These are phyloP conservation scores for Antarctomyces pellizariae DNA, from an alignment of 495 filamentous ascomycete species.

Conservation along the genomic window DNA sequence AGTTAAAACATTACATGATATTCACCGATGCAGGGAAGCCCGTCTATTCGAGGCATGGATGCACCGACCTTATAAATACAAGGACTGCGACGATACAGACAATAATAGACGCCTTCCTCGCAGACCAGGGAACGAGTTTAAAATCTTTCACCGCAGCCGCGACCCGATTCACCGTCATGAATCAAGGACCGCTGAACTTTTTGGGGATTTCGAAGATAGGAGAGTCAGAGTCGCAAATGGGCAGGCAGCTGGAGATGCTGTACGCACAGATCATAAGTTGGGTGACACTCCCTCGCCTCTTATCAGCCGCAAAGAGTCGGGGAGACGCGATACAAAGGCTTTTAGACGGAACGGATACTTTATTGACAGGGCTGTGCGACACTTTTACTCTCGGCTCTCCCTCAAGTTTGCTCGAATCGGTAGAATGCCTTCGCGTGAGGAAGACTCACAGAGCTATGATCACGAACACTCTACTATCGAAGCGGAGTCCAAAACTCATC, in stretches of 20 bases:
- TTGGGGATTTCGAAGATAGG: slow-evolving; percentile 77
- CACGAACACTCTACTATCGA: slow-evolving; percentile 66
- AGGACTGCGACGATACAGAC: slow-evolving; percentile 96
- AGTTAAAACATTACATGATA: slow-evolving; percentile 91
- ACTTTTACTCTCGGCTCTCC: slow-evolving; percentile 85
- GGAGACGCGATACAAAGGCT: too few relatives aligned
- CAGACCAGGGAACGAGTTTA: slow-evolving; percentile 50
- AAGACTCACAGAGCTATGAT: slow-evolving; percentile 71
- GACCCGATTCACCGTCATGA: slow-evolving; percentile 61
- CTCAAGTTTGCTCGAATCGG: slow-evolving; percentile 62
- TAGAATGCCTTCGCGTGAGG: slow-evolving; percentile 75
- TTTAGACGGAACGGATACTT: slow-evolving; percentile 77
- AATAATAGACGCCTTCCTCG: slow-evolving; percentile 92
- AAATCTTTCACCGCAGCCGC: slow-evolving; percentile 65
- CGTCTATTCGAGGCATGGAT: slow-evolving; percentile 85
- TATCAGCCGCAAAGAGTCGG: too few relatives aligned
- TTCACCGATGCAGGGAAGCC: slow-evolving; percentile 95
- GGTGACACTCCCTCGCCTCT: slow-evolving; percentile 67
- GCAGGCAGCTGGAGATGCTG: slow-evolving; percentile 71
- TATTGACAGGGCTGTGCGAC: slow-evolving; percentile 80
- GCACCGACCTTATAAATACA: slow-evolving; percentile 64
- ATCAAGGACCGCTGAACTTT: slow-evolving; percentile 69
- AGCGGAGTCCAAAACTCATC: slow-evolving; percentile 47
- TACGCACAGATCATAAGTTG: slow-evolving; percentile 98
- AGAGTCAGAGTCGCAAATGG: slow-evolving; percentile 76